These are phyloP conservation scores for Linnemannia elongata DNA, from an alignment of 192 early-diverging fungal species.

Conservation along the genomic window DNA sequence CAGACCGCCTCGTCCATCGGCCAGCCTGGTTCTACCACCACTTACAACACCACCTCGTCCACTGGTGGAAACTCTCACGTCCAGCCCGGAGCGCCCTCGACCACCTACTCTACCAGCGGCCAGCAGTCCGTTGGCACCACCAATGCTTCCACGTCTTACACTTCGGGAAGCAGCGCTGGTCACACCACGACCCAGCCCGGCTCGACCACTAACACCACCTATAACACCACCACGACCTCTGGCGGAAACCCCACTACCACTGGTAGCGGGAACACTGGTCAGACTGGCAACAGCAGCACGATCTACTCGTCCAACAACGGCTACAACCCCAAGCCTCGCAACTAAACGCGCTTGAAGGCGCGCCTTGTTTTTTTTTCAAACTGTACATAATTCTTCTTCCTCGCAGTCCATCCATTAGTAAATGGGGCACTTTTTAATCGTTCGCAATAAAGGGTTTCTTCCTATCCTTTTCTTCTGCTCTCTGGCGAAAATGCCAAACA, in stretches of 20 bases:
- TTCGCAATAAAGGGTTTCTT: background rate
- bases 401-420: background rate
- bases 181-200: background rate
- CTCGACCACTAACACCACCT: background rate
- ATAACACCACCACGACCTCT: no score
- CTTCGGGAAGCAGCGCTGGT: background rate
- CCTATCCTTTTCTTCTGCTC: no score
- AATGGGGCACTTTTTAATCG: background rate
- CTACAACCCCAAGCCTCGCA: conserved; percentile 23
- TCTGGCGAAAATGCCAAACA: no score
- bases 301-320: conserved; percentile 3
- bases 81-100: background rate
- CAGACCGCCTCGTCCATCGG: no score
- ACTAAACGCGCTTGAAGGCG: background rate
- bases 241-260: background rate
- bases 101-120: background rate
- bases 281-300: background rate
- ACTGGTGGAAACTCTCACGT: background rate
- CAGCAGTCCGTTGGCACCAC: background rate
- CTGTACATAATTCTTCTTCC: background rate
- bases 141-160: background rate
- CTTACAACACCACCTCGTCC: background rate
- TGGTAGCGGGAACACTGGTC: background rate
- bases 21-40: background rate
- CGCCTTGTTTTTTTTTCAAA: background rate